Percentiles rank a stretch among this genome's conserved stretches.
Conservation (phyloP, 805 yeast species). For the Nakazawaea anatomiae region DNA sequence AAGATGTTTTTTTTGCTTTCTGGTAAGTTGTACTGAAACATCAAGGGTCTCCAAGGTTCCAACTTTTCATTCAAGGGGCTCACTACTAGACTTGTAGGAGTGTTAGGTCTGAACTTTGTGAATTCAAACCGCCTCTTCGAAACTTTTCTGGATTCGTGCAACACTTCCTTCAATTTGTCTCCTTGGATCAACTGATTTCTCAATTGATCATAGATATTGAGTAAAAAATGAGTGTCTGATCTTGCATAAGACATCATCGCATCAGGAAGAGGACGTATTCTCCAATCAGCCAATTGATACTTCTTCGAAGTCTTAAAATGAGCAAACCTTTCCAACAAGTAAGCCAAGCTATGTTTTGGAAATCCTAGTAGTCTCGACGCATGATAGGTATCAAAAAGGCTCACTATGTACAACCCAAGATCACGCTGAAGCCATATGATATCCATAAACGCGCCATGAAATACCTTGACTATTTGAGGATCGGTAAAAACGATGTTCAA, state of each 20-base stretch:
- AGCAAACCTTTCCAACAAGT: conserved; percentile 72
- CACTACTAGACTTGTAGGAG: conserved; percentile 26
- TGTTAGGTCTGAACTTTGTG: conserved; percentile 52
- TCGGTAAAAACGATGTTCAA: conserved; percentile 76
- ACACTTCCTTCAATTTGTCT: conserved; percentile 51
- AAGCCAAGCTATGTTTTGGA: conserved; percentile 81
- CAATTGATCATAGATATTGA: conserved; percentile 73
- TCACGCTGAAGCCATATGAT: conserved; percentile 96
- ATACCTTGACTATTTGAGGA: conserved; percentile 76
- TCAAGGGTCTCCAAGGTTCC: conserved; percentile 64
- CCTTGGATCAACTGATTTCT: conserved; percentile 52
- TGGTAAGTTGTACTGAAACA: conserved; percentile 62
- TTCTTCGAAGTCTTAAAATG: conserved; percentile 85
- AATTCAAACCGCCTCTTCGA: conserved; percentile 81
- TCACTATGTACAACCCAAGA: conserved; percentile 83
- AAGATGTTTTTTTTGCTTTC: conserved; percentile 47
- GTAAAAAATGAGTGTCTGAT: conserved; percentile 89
- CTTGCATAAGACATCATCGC: conserved; percentile 85
- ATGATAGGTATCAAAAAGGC: conserved; percentile 87
- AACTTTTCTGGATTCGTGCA: conserved; percentile 70
- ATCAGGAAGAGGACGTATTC: conserved; percentile 73
- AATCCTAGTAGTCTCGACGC: conserved; percentile 79
- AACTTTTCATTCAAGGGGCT: conserved; percentile 43
- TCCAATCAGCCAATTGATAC: conserved; percentile 96
- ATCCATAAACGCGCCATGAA: conserved; percentile 97